phyloP scores from a whole-genome alignment of 2,329 filamentous ascomycete species.

The Alternaria hordeiaustralica region DNA sequence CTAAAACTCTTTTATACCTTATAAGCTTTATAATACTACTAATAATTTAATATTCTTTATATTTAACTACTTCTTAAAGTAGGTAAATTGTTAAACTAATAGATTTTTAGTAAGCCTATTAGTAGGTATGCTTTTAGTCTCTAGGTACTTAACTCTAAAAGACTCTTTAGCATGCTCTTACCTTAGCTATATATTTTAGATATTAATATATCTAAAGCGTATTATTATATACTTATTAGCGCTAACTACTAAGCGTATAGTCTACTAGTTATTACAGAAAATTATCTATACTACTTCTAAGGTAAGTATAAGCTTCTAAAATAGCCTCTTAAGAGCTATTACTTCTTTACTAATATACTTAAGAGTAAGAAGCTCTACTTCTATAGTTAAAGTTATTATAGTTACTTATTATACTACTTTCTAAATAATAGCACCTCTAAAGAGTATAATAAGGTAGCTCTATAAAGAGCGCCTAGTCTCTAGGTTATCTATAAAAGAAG shows the following conservation, averaged over 20 bases:
- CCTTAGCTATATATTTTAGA: not conserved
- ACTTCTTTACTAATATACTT: not conserved
- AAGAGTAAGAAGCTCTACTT: too few relatives aligned
- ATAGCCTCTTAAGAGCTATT: not conserved
- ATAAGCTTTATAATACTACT: too few relatives aligned
- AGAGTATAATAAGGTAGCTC: not conserved
- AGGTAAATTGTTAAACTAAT: too few relatives aligned
- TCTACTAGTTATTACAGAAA: not conserved
- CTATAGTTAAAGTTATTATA: too few relatives aligned
- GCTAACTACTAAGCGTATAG: not conserved
- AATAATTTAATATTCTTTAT: too few relatives aligned
- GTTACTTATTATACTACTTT: not conserved
- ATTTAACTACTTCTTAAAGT: too few relatives aligned
- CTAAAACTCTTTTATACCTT: too few relatives aligned
- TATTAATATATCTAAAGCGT: not conserved
- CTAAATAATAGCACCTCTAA: not conserved
- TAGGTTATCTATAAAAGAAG: not conserved
- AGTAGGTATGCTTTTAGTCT: too few relatives aligned
- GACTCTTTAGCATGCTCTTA: too few relatives aligned
- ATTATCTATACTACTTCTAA: not conserved
- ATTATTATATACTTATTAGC: not conserved
- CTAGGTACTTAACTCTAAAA: too few relatives aligned
- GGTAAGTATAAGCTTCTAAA: not conserved
- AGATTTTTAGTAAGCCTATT: too few relatives aligned
- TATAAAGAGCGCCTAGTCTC: not conserved